These are phyloP conservation scores for Cystobasidiopsis lactophilus DNA, from an alignment of 768 basidiomycete genomes.

Conservation along the genomic window DNA sequence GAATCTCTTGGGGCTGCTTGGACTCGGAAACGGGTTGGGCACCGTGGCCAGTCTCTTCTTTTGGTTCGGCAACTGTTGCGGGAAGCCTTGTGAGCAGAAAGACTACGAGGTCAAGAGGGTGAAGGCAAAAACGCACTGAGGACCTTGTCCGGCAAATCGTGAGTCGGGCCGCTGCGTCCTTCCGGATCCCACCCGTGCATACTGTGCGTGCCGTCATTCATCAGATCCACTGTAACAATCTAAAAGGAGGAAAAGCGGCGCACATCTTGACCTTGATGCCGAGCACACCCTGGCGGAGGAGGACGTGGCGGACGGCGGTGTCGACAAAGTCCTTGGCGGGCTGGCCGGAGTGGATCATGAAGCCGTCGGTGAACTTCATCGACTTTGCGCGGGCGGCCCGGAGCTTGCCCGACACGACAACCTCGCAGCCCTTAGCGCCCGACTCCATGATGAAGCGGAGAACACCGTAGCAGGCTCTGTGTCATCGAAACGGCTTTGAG, in stretches of 20 bases:
- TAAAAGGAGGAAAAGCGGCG: constrained; percentile 23
- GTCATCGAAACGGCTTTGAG: not conserved
- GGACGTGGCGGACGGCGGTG: constrained; percentile 89
- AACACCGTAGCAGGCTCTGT: constrained; percentile 93
- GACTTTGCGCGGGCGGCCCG: constrained; percentile 98
- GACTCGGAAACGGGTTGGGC: too few species aligned
- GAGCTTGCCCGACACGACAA: constrained; percentile 97
- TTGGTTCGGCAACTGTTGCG: too few species aligned
- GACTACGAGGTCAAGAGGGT: too few species aligned
- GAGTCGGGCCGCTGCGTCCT: constrained; percentile 66
- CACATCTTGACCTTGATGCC: constrained; percentile 99
- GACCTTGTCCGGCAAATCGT: constrained; percentile 87
- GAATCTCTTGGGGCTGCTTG: too few species aligned
- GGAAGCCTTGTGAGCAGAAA: too few species aligned
- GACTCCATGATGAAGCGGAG: constrained; percentile 99
- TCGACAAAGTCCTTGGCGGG: constrained; percentile 91
- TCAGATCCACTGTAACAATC: not conserved
- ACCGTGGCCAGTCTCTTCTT: too few species aligned
- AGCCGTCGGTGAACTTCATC: constrained; percentile 98
- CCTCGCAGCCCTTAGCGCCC: constrained; percentile 97
- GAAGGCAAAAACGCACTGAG: constrained; percentile 31
- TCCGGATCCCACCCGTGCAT: constrained; percentile 95
- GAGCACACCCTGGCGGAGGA: constrained; percentile 93
- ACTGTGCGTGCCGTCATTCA: constrained; percentile 29
- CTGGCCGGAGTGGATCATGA: constrained; percentile 55